phyloP scores from a whole-genome alignment of 805 yeast genomes.

The Yamadazyma insecticola region DNA sequence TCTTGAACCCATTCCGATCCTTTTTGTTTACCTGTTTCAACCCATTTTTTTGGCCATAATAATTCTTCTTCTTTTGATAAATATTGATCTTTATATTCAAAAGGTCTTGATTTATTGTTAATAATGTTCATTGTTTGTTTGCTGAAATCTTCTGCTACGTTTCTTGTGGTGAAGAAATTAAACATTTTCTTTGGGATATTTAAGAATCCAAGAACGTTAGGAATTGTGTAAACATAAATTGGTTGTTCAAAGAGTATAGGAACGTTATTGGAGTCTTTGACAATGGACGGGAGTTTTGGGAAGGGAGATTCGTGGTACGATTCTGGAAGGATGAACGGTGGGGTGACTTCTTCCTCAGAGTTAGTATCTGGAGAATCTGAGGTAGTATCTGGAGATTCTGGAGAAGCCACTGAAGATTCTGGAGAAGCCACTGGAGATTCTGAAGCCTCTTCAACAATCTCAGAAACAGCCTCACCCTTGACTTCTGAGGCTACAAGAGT shows the following conservation, averaged over 20 bases:
- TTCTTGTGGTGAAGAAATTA: slow-evolving; percentile 71
- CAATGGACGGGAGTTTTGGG: too few relatives aligned
- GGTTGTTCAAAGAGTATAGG: slow-evolving; percentile 76
- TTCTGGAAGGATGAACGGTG: too few relatives aligned
- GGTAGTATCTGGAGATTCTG: too few relatives aligned
- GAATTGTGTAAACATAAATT: slow-evolving; percentile 67
- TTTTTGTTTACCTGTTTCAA: slow-evolving; percentile 64
- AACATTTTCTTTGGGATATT: slow-evolving; percentile 72
- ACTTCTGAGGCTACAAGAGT: not conserved
- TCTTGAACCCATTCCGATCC: slow-evolving; percentile 87
- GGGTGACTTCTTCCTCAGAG: too few relatives aligned
- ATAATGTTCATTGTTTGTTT: slow-evolving; percentile 49
- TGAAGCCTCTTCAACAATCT: slow-evolving; percentile 62
- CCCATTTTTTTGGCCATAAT: slow-evolving; percentile 89
- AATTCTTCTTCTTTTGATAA: slow-evolving; percentile 59
- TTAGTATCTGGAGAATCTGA: too few relatives aligned
- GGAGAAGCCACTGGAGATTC: slow-evolving; percentile 57
- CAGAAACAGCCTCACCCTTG: slow-evolving; percentile 11
- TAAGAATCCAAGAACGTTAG: slow-evolving; percentile 73
- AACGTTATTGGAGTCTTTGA: slow-evolving; percentile 31
- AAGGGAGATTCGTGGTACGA: slow-evolving; percentile 30
- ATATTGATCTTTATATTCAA: slow-evolving; percentile 38
- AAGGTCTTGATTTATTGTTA: slow-evolving; percentile 50
- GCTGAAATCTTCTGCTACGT: slow-evolving; percentile 65
- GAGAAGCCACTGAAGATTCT: slow-evolving; percentile 53